Evolutionary conservation across 495 filamentous ascomycete species (phyloP).

Genomic region (Penicillium flavigenum): DNA sequence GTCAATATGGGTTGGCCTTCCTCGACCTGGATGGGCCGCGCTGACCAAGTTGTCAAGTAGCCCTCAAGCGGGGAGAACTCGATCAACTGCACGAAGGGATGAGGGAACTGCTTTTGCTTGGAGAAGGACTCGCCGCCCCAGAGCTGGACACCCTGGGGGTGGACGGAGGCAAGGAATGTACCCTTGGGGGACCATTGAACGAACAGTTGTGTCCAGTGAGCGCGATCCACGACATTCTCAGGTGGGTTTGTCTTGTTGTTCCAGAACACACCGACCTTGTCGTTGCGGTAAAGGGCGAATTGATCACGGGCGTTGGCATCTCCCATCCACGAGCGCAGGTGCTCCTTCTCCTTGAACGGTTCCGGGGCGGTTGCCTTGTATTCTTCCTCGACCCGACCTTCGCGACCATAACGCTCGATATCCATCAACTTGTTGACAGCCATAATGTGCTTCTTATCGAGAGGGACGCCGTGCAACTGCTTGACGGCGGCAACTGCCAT

Average conservation of each 20-base stretch:
- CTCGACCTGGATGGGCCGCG: conserved; percentile 83
- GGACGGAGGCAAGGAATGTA: conserved; percentile 90
- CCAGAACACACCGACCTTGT: conserved; percentile 93
- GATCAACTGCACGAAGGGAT: conserved; percentile 91
- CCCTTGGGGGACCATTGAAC: conserved; percentile 96
- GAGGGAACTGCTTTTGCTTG: conserved; percentile 85
- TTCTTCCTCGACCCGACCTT: conserved; percentile 88
- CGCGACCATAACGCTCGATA: conserved; percentile 91
- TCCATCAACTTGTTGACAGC: conserved; percentile 97
- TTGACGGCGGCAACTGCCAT: conserved; percentile 87
- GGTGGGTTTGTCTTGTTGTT: conserved; percentile 92
- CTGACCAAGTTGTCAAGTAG: conserved; percentile 95
- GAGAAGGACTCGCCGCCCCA: conserved; percentile 92
- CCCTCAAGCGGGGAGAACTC: conserved; percentile 94
- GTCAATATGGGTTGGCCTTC: conserved; percentile 76
- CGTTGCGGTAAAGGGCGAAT: conserved; percentile 85
- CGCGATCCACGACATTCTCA: conserved; percentile 83
- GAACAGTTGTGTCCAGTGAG: conserved; percentile 95
- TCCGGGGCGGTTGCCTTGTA: conserved; percentile 77
- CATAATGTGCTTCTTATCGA: conserved; percentile 95
- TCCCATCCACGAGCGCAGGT: conserved; percentile 87
- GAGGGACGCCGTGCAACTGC: conserved; percentile 72
- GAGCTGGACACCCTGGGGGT: conserved; percentile 91
- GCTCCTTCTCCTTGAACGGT: conserved; percentile 85
- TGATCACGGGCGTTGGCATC: conserved; percentile 88